phyloP scores from a whole-genome alignment of 768 basidiomycete species.

The Cyclocybe cylindracea region DNA sequence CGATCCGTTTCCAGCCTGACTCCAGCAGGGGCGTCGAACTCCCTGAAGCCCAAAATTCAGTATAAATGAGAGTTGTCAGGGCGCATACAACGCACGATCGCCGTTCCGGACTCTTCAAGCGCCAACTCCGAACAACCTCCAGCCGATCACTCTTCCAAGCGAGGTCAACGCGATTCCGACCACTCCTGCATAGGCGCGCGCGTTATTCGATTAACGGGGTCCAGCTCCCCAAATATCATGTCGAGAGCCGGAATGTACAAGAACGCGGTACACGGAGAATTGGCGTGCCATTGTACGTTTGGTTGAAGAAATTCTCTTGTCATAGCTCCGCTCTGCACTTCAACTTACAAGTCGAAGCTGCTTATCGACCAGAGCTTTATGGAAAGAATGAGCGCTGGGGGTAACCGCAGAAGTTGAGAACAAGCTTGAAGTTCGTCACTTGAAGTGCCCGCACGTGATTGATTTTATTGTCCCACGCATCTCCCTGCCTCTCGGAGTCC shows the following conservation, averaged over 20 bases:
- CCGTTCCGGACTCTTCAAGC: constrained; percentile 26
- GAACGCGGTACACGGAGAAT: constrained; percentile 34
- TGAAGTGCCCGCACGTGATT: too few relatives aligned
- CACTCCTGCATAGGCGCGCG: constrained; percentile 60
- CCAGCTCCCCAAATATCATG: constrained; percentile 53
- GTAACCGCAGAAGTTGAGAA: too few relatives aligned
- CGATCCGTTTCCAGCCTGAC: constrained; percentile 52
- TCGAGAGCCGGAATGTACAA: constrained; percentile 59
- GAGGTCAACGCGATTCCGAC: constrained; percentile 58
- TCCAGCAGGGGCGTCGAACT: constrained; percentile 42
- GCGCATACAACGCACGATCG: constrained; percentile 34
- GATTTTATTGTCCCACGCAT: too few relatives aligned
- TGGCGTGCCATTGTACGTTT: neutral
- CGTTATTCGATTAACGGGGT: constrained; percentile 41
- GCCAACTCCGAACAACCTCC: constrained; percentile 46
- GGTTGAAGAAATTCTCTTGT: too few relatives aligned
- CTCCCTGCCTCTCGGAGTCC: too few relatives aligned
- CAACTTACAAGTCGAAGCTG: too few relatives aligned
- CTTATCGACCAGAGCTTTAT: too few relatives aligned
- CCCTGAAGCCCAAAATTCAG: constrained; percentile 16
- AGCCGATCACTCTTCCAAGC: constrained; percentile 58
- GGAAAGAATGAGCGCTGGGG: too few relatives aligned
- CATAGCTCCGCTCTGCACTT: too few relatives aligned
- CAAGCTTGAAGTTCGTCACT: too few relatives aligned
- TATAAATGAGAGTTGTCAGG: constrained; percentile 1